Percentiles rank a stretch among this genome's conserved stretches.
Conservation (phyloP, 148 eudicot species). For the Fallopia convolvulus region DNA sequence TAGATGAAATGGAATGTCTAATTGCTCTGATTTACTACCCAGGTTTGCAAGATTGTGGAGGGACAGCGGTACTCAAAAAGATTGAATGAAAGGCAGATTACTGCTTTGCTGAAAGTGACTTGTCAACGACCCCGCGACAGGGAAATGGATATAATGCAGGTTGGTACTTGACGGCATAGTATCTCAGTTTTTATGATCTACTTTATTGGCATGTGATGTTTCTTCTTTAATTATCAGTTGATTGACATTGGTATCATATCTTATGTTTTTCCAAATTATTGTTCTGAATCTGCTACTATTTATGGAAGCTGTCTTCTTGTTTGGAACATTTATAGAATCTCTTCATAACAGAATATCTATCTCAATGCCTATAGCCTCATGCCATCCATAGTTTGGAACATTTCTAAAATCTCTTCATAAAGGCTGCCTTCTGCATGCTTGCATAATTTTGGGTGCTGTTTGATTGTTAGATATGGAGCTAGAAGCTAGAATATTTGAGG, state of each 20-base stretch:
- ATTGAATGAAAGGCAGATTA: constrained; percentile 72
- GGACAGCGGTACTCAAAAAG: constrained; percentile 84
- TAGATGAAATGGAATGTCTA: neutral
- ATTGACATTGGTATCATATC: neutral
- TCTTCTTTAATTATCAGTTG: neutral
- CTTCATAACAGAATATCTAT: too few species aligned
- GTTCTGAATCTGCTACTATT: neutral
- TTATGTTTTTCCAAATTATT: neutral
- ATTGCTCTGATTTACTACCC: constrained; percentile 5
- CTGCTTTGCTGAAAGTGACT: constrained; percentile 71
- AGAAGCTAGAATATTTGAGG: neutral
- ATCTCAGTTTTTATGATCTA: neutral
- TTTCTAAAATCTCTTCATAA: neutral
- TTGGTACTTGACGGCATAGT: constrained; percentile 17
- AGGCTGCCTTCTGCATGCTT: neutral
- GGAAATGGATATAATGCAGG: constrained; percentile 66
- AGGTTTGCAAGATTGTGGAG: constrained; percentile 87
- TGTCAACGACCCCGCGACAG: constrained; percentile 84
- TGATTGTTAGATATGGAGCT: neutral
- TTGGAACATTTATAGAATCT: too few species aligned
- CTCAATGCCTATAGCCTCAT: neutral
- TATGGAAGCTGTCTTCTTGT: neutral
- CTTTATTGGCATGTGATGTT: neutral
- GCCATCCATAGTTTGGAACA: neutral
- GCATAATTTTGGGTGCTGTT: neutral